phyloP scores from a whole-genome alignment of 225 moss, liverwort and hornwort species.

The Asterella californica region DNA sequence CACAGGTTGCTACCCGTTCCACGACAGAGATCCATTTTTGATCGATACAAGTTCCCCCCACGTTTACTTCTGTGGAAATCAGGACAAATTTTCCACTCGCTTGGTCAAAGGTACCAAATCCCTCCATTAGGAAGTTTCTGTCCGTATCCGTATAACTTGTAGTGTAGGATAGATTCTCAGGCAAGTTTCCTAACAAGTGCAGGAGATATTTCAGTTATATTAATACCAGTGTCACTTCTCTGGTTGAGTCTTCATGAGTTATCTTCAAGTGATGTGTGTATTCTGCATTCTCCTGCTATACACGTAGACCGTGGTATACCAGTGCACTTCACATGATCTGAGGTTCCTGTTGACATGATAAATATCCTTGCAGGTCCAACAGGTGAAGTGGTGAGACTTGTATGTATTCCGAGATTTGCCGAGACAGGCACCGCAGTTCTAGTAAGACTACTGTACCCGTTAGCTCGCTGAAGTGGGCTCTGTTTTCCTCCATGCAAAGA shows the following conservation, averaged over 20 bases:
- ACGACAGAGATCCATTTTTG: slow-evolving; percentile 83
- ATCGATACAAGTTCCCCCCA: slow-evolving; percentile 74
- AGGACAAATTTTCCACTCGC: slow-evolving; percentile 69
- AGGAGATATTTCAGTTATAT: no score
- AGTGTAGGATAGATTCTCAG: background rate
- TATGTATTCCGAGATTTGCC: slow-evolving; percentile 86
- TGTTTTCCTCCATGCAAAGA: background rate
- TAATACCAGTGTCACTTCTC: background rate
- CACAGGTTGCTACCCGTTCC: slow-evolving; percentile 94
- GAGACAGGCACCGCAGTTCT: slow-evolving; percentile 71
- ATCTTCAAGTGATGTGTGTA: no score
- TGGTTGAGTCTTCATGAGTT: no score
- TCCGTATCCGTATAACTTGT: background rate
- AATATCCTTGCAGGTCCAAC: slow-evolving; percentile 48
- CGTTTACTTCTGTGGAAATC: slow-evolving; percentile 97
- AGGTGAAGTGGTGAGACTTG: slow-evolving; percentile 61
- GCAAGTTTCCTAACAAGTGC: no score
- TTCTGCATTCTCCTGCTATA: background rate
- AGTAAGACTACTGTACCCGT: slow-evolving; percentile 37
- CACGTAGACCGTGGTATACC: background rate
- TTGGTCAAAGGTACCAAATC: slow-evolving; percentile 54
- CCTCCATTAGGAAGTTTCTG: background rate
- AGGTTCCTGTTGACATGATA: background rate
- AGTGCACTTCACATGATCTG: no score
- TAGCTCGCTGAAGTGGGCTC: background rate